Conservation (phyloP, 495 filamentous ascomycete species). For the Neurospora sp. region DNA sequence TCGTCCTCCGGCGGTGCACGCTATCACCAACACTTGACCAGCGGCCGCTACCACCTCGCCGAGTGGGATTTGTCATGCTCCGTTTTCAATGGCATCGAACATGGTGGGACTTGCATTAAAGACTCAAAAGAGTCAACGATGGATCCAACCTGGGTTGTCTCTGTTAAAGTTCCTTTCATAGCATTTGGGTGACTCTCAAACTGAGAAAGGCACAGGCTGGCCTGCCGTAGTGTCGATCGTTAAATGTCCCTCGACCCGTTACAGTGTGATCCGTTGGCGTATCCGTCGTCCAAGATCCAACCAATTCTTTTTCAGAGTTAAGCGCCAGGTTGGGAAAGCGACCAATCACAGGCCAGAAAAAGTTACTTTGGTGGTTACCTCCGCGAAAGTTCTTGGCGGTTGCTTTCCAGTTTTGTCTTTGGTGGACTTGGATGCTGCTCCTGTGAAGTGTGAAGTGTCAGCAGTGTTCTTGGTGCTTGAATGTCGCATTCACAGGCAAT, state of each 20-base stretch:
- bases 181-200: background rate
- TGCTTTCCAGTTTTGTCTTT: background rate
- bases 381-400: background rate
- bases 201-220: background rate
- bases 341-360: background rate
- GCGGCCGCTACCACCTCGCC: background rate
- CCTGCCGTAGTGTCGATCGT: background rate
- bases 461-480: background rate
- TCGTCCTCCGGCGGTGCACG: background rate
- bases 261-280: background rate
- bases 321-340: constrained; percentile 4
- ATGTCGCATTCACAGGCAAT: background rate
- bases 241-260: background rate
- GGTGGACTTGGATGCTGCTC: background rate
- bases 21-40: constrained; percentile 4
- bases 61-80: background rate
- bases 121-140: background rate
- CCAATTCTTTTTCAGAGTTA: constrained; percentile 12
- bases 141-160: background rate
- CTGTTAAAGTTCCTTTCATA: background rate
- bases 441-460: background rate
- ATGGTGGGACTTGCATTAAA: background rate
- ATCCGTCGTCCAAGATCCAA: background rate
- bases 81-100: background rate
- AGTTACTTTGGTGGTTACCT: background rate